A percentile compares a stretch with the other conserved stretches of the same genome.
These are phyloP conservation scores for Neonothopanus nambi DNA, from an alignment of 1,284 basidiomycete genomes.

Conservation along the genomic window DNA sequence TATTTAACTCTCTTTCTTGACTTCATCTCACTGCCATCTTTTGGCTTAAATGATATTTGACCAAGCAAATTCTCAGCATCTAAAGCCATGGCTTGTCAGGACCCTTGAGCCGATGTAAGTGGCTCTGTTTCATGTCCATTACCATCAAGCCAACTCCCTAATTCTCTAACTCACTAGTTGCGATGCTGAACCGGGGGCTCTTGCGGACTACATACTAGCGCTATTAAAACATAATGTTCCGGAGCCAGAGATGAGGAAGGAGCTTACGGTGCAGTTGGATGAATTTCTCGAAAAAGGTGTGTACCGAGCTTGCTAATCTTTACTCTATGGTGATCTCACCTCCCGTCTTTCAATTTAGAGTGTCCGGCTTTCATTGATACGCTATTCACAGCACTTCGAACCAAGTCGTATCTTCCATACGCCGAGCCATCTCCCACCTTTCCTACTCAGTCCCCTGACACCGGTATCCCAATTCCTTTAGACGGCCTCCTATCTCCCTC, in stretches of 20 bases:
- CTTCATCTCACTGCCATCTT: neutral
- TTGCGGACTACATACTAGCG: constrained; percentile 95
- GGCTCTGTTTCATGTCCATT: constrained; percentile 16
- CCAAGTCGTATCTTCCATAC: constrained; percentile 82
- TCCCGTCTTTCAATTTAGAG: constrained; percentile 47
- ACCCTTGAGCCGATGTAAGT: constrained; percentile 84
- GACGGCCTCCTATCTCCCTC: constrained; percentile 58
- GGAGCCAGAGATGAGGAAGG: constrained; percentile 80
- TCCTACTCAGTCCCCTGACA: constrained; percentile 44
- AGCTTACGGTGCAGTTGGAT: constrained; percentile 76
- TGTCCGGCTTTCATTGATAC: constrained; percentile 79
- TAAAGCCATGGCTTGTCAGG: constrained; percentile 82
- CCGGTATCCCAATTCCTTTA: constrained; percentile 77
- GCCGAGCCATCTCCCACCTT: constrained; percentile 42
- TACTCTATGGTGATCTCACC: constrained; percentile 16
- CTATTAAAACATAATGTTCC: constrained; percentile 87
- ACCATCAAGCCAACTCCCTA: constrained; percentile 4
- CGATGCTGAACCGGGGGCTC: constrained; percentile 92
- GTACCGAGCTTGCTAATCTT: constrained; percentile 21
- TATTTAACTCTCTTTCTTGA: neutral
- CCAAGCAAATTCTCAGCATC: constrained; percentile 55
- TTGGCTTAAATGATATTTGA: constrained; percentile 61
- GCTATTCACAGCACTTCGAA: constrained; percentile 79
- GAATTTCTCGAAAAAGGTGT: constrained; percentile 92
- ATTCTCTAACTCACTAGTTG: constrained; percentile 57